Base-by-base conservation (phyloP, 768 basidiomycete genomes). In the Tulasnella sp. region DNA sequence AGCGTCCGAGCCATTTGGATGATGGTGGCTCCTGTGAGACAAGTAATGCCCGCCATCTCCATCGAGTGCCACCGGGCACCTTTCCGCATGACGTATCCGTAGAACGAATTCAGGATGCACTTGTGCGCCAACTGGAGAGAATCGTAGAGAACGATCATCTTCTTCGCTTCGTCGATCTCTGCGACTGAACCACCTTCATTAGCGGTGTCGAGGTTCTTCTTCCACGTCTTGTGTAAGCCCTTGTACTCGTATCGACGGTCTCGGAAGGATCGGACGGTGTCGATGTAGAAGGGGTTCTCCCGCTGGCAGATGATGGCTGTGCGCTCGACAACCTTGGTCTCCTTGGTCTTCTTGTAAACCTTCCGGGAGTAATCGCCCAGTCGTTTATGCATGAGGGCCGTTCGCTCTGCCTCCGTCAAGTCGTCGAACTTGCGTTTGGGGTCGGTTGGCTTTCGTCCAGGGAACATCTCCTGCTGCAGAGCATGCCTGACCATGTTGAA, bases 31-130 rank as follows among this genome's bases (percentile, higher is more conserved):
- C 98, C 98, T 0, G 98, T 99, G 76, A 99, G 87, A 86, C 98
- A 99, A 16, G 98, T 99, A 81, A 99, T 98, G 9, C 98, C 98
- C 0, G 98, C 98, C 98, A 99, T 99, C 87, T 99, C 98, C 98
- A 99, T 98, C 39, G 97, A 99, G 85, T 98, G 97, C 98, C 98
- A 99, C 40, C 98, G 88, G 24, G 98, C 98, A 76, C 98, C 98
- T 84, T 99, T 99, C 56, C 98, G 92, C 98, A 99, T 99, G 84
- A 99, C 97, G 83, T 99, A 99, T 46, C 98, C 98, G 84, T 99
- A 99, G 89, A 99, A 99, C 3, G 98, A 99, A 88, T 99, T 99
- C 82, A 99, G 90, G 84, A 99, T 99, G 84, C 97, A 98, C 87
- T 99, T 99, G 89, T 99, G 98, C 4, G 98, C 98, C 38, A 99